phyloP scores from a whole-genome alignment of 495 filamentous ascomycete genomes.

The Penicillium turbatum region DNA sequence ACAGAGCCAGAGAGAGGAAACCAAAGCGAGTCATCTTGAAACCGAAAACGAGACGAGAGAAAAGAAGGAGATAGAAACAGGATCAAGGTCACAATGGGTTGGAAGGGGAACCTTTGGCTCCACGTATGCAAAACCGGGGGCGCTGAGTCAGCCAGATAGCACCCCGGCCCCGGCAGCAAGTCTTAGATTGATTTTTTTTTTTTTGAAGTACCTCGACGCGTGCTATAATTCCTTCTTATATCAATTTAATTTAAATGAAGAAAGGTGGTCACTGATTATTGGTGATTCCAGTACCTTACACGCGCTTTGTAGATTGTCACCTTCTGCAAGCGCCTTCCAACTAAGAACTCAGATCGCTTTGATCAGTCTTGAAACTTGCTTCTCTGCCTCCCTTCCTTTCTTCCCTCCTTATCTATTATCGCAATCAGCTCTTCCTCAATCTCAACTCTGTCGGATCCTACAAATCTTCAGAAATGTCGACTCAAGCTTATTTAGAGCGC shows the following conservation, averaged over 20 bases:
- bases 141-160: constrained; percentile 4
- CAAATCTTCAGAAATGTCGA: constrained; percentile 24
- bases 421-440: constrained; percentile 9
- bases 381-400: constrained; percentile 8
- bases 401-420: constrained; percentile 11
- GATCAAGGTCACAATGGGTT: constrained; percentile 2
- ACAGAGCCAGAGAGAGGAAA: constrained; percentile 64
- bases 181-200: constrained; percentile 10
- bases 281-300: neutral
- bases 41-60: constrained; percentile 14
- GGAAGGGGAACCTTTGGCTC: constrained; percentile 14
- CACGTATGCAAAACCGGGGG: constrained; percentile 19
- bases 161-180: no score
- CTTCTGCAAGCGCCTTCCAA: constrained; percentile 9
- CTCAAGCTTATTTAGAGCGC: constrained; percentile 39
- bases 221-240: neutral
- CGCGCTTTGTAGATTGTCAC: constrained; percentile 5
- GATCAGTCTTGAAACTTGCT: constrained; percentile 8
- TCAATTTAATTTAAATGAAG: constrained; percentile 7
- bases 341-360: neutral
- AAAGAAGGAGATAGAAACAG: constrained; percentile 16
- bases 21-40: constrained; percentile 68
- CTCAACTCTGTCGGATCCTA: neutral
- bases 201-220: constrained; percentile 1
- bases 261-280: neutral